phyloP scores from a whole-genome alignment of 2,329 filamentous ascomycete genomes.

The Coleophoma crateriformis region DNA sequence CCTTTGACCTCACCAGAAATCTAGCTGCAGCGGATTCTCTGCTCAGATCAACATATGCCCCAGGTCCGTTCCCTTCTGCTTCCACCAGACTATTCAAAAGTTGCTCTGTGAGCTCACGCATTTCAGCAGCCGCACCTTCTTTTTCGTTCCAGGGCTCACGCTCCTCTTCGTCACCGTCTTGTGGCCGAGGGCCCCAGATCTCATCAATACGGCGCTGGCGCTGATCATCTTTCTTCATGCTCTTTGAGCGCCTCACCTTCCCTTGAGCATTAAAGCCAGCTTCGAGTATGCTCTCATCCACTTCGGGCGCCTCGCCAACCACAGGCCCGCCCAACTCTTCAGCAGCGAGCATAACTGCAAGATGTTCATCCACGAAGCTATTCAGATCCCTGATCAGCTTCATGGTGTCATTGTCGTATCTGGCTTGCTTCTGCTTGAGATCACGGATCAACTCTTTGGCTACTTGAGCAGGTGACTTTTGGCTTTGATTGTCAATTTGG shows the following conservation, averaged over 20 bases:
- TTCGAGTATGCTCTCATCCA: constrained; percentile 54
- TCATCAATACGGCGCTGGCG: constrained; percentile 58
- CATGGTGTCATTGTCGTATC: constrained; percentile 55
- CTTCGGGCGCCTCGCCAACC: constrained; percentile 66
- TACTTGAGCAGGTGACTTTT: constrained; percentile 55
- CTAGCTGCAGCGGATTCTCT: constrained; percentile 58
- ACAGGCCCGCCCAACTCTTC: constrained; percentile 81
- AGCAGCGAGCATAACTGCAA: constrained; percentile 73
- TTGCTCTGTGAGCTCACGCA: constrained; percentile 54
- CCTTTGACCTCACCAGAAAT: constrained; percentile 60
- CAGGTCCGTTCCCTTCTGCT: constrained; percentile 46
- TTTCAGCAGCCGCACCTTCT: constrained; percentile 46
- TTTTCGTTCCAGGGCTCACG: constrained; percentile 24
- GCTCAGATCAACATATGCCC: constrained; percentile 51
- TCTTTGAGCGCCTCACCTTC: constrained; percentile 45
- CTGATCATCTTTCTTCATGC: constrained; percentile 37
- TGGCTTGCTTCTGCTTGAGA: constrained; percentile 51
- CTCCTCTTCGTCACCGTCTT: constrained; percentile 34
- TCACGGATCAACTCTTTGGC: constrained; percentile 57
- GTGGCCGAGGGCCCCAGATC: constrained; percentile 42
- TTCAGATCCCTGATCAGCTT: constrained; percentile 59
- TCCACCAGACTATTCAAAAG: constrained; percentile 54
- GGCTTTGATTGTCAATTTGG: constrained; percentile 50
- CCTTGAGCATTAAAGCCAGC: constrained; percentile 57
- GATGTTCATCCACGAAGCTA: constrained; percentile 62